A percentile compares a stretch with the other conserved stretches of the same genome.
phyloP scores from a whole-genome alignment of 2,329 filamentous ascomycete genomes.

The Dothiorella sarmentorum region DNA sequence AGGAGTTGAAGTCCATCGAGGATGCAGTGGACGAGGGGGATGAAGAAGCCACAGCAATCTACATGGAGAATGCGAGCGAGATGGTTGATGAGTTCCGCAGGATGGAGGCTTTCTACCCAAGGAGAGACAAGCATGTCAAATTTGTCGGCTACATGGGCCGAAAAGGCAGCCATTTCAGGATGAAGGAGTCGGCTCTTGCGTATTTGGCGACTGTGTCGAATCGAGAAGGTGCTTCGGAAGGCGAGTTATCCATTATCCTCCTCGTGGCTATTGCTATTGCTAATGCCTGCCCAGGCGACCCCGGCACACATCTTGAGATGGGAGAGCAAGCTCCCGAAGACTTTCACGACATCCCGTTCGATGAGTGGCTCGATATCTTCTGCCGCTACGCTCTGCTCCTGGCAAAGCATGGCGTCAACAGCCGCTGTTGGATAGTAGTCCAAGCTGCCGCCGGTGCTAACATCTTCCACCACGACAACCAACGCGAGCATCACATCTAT shows the following conservation, averaged over 20 bases:
- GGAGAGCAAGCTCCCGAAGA: constrained; percentile 43
- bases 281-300: not conserved
- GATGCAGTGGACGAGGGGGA: constrained; percentile 48
- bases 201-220: constrained; percentile 19
- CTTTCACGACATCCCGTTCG: constrained; percentile 77
- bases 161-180: constrained; percentile 22
- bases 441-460: constrained; percentile 75
- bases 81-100: constrained; percentile 59
- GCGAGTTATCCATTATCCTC: too few relatives aligned
- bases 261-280: too few relatives aligned
- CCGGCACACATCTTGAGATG: not conserved
- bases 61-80: constrained; percentile 57
- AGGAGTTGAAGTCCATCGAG: constrained; percentile 44
- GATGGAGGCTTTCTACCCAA: constrained; percentile 58
- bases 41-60: constrained; percentile 50
- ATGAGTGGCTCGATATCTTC: constrained; percentile 85
- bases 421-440: constrained; percentile 76
- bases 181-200: constrained; percentile 11
- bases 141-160: constrained; percentile 36
- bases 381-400: constrained; percentile 79
- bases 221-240: constrained; percentile 41
- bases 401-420: constrained; percentile 62
- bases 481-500: constrained; percentile 69
- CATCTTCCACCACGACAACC: constrained; percentile 70
- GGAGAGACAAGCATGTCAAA: constrained; percentile 44